Evolutionary conservation across 2,329 filamentous ascomycete genomes (phyloP).

Genomic region (Camillea tinctor): DNA sequence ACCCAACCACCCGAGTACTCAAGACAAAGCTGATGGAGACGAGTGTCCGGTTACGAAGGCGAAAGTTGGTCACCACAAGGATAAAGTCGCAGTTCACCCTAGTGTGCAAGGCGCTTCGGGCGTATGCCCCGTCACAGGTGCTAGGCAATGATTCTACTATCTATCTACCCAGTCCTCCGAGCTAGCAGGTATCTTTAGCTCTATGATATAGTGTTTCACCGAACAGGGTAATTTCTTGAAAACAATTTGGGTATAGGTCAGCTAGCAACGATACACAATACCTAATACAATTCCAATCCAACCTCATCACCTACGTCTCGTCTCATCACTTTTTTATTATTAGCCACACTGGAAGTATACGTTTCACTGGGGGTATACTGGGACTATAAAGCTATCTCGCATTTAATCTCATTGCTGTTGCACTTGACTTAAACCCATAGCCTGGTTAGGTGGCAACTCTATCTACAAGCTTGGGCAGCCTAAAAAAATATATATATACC

Average conservation of each 20-base stretch:
- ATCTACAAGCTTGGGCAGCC: too few relatives aligned
- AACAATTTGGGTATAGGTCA: background rate
- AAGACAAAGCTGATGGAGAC: slow-evolving; percentile 26
- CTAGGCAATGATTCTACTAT: slow-evolving; percentile 15
- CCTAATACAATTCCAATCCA: background rate
- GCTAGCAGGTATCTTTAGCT: background rate
- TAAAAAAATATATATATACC: too few relatives aligned
- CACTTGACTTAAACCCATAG: too few relatives aligned
- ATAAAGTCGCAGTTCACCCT: slow-evolving; percentile 38
- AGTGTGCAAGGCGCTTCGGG: slow-evolving; percentile 31
- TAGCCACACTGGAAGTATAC: too few relatives aligned
- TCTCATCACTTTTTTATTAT: background rate
- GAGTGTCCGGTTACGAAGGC: slow-evolving; percentile 44
- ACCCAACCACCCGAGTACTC: slow-evolving; percentile 39
- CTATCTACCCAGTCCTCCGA: background rate
- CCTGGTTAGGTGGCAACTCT: too few relatives aligned
- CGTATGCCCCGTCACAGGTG: slow-evolving; percentile 41
- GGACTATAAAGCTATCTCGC: too few relatives aligned
- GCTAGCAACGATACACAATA: background rate
- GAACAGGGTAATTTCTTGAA: background rate
- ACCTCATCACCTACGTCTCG: too few relatives aligned
- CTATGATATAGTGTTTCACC: background rate
- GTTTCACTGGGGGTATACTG: too few relatives aligned
- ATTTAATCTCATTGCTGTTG: too few relatives aligned
- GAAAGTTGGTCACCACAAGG: slow-evolving; percentile 42